Base-by-base conservation (phyloP, 345 rosid genomes). In the Lepidium sativum region DNA sequence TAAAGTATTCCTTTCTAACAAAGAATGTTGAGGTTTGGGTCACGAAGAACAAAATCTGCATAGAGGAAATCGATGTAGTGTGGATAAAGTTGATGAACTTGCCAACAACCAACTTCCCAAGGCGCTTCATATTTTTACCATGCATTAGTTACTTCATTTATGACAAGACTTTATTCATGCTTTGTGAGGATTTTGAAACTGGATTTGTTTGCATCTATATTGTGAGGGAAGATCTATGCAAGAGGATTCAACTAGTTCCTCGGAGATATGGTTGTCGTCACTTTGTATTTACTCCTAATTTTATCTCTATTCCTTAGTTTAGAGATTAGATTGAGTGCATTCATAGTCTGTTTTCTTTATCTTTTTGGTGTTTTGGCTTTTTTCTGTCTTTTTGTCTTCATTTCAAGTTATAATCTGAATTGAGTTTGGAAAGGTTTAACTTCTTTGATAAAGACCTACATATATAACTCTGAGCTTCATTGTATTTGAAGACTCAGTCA, bases 211-310 rank as follows among this genome's bases (percentile, higher is more conserved):
- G 50, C 21, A 51, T 40, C 32, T 64, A 4, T 18, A 51, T 51
- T 17, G 49, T 27, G 50, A 64, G 40, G 20, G 32, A 11, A 51
- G 39, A 40, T 51, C 1, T 39, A 5, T 51, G 38, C 41, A 64
- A 64, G 51, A 52, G 16, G 51, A 39, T 40, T 51, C 49, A 17
- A 16, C 15, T 64, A 27, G 16, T 4, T 37, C 5, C 9, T 51
- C n/a, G n/a, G 13, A 4, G 27, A 16, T 13, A n/a, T 33, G 25
- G 18, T n/a, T 20, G 11, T 13, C 4, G 9, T 61, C 54, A 34
- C 10, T 34, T 34, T 64, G 69, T 64, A 39, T 51, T 16, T n/a
- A 40, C 50, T 51, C 69, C 69, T 10, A 64, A 9, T 39, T 29
- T 64, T 39, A 7, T 16, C 18, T 18, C 40, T 7, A 1, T 62